A percentile compares a stretch with the other conserved stretches of the same genome.
Conservation (phyloP, 176 grass and related monocot genomes). For the Alloteropsis semialata region DNA sequence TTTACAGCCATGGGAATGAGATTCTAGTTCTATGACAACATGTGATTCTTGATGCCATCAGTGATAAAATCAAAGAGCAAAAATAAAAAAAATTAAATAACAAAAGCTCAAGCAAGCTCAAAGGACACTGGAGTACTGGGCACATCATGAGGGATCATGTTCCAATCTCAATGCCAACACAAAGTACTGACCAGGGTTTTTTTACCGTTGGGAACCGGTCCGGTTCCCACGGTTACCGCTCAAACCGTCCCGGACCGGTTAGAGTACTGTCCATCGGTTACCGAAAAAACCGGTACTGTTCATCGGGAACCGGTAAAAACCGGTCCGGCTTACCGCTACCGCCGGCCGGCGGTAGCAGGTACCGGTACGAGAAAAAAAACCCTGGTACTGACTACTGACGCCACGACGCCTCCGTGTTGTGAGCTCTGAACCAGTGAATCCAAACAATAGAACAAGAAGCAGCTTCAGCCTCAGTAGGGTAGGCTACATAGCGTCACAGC, state of each 20-base stretch:
- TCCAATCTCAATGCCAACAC: conserved; percentile 23
- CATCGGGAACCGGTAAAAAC: too few species aligned
- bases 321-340: too few species aligned
- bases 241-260: too few species aligned
- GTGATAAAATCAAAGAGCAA: not conserved
- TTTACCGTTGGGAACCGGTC: too few species aligned
- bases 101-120: conserved; percentile 11
- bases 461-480: not conserved
- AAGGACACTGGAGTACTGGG: not conserved
- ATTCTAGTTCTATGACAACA: conserved; percentile 24
- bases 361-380: too few species aligned
- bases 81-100: not conserved
- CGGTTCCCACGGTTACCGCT: too few species aligned
- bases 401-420: too few species aligned
- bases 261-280: too few species aligned
- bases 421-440: conserved; percentile 1
- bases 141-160: not conserved
- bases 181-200: conserved; percentile 13
- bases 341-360: too few species aligned
- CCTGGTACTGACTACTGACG: conserved; percentile 8
- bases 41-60: not conserved
- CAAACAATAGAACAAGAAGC: conserved; percentile 14
- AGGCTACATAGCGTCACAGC: not conserved
- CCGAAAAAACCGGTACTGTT: too few species aligned
- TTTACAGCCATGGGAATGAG: conserved; percentile 37